Evolutionary conservation across 1,284 basidiomycete genomes (phyloP).

Genomic region (Amylostereum chailletii): DNA sequence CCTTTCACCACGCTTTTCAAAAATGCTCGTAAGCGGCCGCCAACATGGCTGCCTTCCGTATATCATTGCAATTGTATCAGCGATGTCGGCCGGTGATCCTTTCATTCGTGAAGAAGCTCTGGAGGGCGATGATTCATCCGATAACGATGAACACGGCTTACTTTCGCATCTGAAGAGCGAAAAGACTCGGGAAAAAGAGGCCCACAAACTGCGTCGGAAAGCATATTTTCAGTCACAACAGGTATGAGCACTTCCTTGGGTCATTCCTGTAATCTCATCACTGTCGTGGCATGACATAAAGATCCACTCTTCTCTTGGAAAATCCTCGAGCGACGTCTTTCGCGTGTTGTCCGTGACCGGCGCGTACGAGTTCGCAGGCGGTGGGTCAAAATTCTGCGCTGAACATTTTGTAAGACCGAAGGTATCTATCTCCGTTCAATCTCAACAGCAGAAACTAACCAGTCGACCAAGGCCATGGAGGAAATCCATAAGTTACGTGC

Average conservation of each 20-base stretch:
- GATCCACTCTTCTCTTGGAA: slow-evolving; percentile 77
- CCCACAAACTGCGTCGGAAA: slow-evolving; percentile 53
- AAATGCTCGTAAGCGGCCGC: slow-evolving; percentile 89
- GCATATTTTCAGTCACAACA: slow-evolving; percentile 76
- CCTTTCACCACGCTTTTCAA: slow-evolving; percentile 85
- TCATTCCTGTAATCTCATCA: background rate
- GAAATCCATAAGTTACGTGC: slow-evolving; percentile 96
- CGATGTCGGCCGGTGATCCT: slow-evolving; percentile 91
- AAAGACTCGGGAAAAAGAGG: slow-evolving; percentile 59
- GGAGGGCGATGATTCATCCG: slow-evolving; percentile 24
- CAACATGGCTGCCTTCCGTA: slow-evolving; percentile 92
- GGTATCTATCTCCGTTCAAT: slow-evolving; percentile 29
- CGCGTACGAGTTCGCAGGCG: slow-evolving; percentile 90
- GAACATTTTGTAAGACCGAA: slow-evolving; percentile 91
- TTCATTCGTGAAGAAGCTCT: slow-evolving; percentile 81
- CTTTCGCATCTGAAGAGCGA: slow-evolving; percentile 50
- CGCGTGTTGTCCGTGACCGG: slow-evolving; percentile 87
- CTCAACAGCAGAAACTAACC: background rate
- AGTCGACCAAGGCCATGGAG: slow-evolving; percentile 77
- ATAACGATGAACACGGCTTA: slow-evolving; percentile 29
- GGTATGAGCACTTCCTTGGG: slow-evolving; percentile 31
- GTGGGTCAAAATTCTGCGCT: slow-evolving; percentile 73
- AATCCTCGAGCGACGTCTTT: slow-evolving; percentile 84
- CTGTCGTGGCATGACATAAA: slow-evolving; percentile 19
- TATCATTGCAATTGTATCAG: slow-evolving; percentile 87